phyloP scores from a whole-genome alignment of 1,284 basidiomycete genomes.

The Malassezia psittaci region DNA sequence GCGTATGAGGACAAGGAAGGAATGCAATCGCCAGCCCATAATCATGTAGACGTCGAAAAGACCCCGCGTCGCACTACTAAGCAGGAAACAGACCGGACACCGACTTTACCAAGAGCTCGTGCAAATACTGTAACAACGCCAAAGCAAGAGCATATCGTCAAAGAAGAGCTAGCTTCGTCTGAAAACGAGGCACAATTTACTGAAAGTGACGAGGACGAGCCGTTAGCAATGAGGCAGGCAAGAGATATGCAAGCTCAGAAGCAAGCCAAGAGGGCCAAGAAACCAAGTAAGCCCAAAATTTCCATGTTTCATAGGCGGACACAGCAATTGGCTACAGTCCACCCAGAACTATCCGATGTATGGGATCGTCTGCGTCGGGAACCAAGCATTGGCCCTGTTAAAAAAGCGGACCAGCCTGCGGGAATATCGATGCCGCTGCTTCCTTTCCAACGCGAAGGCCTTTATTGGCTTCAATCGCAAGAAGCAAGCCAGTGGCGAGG shows the following conservation, averaged over 20 bases:
- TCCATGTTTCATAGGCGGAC: slow-evolving; percentile 2
- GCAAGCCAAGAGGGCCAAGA: not conserved
- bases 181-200: not conserved
- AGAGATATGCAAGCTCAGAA: slow-evolving; percentile 1
- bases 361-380: slow-evolving; percentile 72
- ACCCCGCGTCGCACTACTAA: not conserved
- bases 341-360: slow-evolving; percentile 64
- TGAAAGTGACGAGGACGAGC: slow-evolving; percentile 12
- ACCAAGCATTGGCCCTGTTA: slow-evolving; percentile 53
- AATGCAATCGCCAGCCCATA: not conserved
- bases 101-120: not conserved
- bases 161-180: too few relatives aligned
- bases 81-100: not conserved
- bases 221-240: slow-evolving; percentile 1
- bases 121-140: not conserved
- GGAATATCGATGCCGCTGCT: slow-evolving; percentile 56
- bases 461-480: slow-evolving; percentile 92
- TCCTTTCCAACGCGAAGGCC: slow-evolving; percentile 76
- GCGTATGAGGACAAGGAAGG: not conserved
- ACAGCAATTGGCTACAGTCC: slow-evolving; percentile 35
- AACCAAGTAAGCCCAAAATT: slow-evolving; percentile 3
- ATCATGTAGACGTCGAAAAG: not conserved
- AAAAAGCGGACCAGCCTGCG: slow-evolving; percentile 56
- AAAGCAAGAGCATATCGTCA: too few relatives aligned
- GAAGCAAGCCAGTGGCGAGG: slow-evolving; percentile 79